Evolutionary conservation across 1,284 basidiomycete species (phyloP), one percentile per base, ranked within the genome.

Genomic region (Apiotrichum gamsii): DNA sequence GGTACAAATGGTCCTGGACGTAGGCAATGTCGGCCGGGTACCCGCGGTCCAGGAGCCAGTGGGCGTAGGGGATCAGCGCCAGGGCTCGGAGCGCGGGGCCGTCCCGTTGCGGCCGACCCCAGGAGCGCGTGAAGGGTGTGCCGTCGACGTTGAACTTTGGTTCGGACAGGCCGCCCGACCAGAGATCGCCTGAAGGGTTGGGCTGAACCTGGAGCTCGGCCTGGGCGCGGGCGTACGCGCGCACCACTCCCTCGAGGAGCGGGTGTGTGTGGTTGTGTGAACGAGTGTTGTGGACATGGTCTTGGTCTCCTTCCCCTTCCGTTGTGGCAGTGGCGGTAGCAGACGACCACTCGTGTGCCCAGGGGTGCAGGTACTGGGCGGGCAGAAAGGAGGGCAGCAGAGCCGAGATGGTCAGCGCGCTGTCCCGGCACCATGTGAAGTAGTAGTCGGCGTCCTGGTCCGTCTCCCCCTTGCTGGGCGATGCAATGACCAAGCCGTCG

Each of bases 81-180:
- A 76, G 59, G 0, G 74, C 72, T 32, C 77, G 62, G 1, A 76
- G 61, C 2, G 75, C 75, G 0, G 77, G 76, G 0, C 77, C 77
- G 45, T 78, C 77, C 19, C 67, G 55, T 43, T 77, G 76, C 3
- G 76, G 76, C 45, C 76, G 49, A 4, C 76, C 75, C 75, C 75
- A 77, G 31, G 50, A 43, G 5, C 57, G 71, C 3, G 50, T 57
- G 58, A 74, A 77, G 1, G 72, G 57, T 1, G 57, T 60, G 14
- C 73, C 72, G 50, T 75, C 60, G 6, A 71, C 66, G 21, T 74
- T 40, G 54, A 74, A 79, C 60, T 80, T 80, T 30, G 77, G 77
- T 55, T 80, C 78, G n/a, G 74, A 76, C 18, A 78, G 49, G 1
- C 77, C 76, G 9, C 76, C 77, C n/a, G 57, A 58, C 43, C 41